phyloP scores from a whole-genome alignment of 371 early-diverging fungal species.

The Lichtheimia ornata region DNA sequence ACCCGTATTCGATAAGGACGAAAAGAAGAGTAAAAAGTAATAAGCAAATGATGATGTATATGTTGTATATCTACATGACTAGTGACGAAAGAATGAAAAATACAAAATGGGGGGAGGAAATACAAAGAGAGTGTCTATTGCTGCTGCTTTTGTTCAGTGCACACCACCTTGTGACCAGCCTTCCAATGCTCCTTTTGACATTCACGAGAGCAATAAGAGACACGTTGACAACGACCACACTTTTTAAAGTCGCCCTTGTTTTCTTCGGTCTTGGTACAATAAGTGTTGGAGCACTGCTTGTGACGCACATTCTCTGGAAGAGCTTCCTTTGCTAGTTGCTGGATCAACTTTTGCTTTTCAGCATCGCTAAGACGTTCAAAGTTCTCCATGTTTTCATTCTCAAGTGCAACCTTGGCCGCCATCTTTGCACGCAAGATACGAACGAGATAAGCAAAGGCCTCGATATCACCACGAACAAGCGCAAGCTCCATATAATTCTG shows the following conservation, averaged over 20 bases:
- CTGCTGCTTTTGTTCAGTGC: slow-evolving; percentile 19
- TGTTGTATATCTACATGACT: background rate
- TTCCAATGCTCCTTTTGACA: slow-evolving; percentile 71
- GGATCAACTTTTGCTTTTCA: slow-evolving; percentile 46
- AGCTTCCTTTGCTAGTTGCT: slow-evolving; percentile 46
- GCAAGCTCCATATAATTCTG: slow-evolving; percentile 63
- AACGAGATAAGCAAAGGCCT: slow-evolving; percentile 53
- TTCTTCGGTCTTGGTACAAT: slow-evolving; percentile 53
- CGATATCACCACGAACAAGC: slow-evolving; percentile 54
- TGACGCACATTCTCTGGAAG: slow-evolving; percentile 36
- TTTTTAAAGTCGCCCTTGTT: slow-evolving; percentile 55
- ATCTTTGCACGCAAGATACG: slow-evolving; percentile 57
- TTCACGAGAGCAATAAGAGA: slow-evolving; percentile 58
- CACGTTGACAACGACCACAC: slow-evolving; percentile 61
- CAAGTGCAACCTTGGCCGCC: slow-evolving; percentile 49
- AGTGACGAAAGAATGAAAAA: background rate
- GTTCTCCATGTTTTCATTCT: slow-evolving; percentile 41
- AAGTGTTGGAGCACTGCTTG: slow-evolving; percentile 42
- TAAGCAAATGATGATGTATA: background rate
- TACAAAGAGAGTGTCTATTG: background rate
- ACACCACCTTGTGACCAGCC: slow-evolving; percentile 54
- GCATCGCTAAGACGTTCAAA: slow-evolving; percentile 36
- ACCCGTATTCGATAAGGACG: background rate
- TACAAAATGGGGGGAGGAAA: slow-evolving; percentile 1
- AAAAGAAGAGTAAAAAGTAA: background rate